Evolutionary conservation across 2,329 filamentous ascomycete species (phyloP).

Genomic region (Penicillium corylophilum): DNA sequence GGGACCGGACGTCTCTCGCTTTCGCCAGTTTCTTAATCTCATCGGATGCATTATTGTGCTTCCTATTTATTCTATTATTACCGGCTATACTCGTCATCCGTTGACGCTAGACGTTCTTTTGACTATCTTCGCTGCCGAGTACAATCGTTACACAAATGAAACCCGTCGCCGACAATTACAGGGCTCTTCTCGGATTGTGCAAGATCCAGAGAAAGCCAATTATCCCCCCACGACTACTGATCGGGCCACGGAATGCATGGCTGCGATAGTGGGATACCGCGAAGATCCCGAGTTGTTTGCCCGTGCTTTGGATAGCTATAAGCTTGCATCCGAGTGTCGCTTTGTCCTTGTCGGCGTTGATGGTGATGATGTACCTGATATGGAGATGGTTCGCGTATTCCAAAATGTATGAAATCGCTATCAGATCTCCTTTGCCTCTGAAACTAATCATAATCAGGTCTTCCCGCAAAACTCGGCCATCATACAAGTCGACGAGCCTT

Average conservation of each 20-base stretch:
- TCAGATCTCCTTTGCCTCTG: too few relatives aligned
- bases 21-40: slow-evolving; percentile 26
- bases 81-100: slow-evolving; percentile 24
- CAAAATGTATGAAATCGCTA: slow-evolving; percentile 6
- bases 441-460: slow-evolving; percentile 11
- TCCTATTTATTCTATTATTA: slow-evolving; percentile 23
- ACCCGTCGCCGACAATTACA: slow-evolving; percentile 20
- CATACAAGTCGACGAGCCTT: slow-evolving; percentile 27
- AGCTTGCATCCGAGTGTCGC: slow-evolving; percentile 19
- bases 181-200: slow-evolving; percentile 8
- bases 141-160: slow-evolving; percentile 28
- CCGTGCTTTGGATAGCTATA: slow-evolving; percentile 31
- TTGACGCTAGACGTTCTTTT: slow-evolving; percentile 28
- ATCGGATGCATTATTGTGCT: slow-evolving; percentile 26
- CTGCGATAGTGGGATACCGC: slow-evolving; percentile 32
- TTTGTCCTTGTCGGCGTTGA: slow-evolving; percentile 32
- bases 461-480: slow-evolving; percentile 21
- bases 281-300: slow-evolving; percentile 30
- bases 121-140: slow-evolving; percentile 29
- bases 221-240: neutral
- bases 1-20: slow-evolving; percentile 22
- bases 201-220: slow-evolving; percentile 19
- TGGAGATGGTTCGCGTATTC: slow-evolving; percentile 32
- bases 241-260: slow-evolving; percentile 24
- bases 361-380: slow-evolving; percentile 28